Base-by-base conservation (phyloP, 352 stramenopile genomes). In the Globisporangium cystogenes region DNA sequence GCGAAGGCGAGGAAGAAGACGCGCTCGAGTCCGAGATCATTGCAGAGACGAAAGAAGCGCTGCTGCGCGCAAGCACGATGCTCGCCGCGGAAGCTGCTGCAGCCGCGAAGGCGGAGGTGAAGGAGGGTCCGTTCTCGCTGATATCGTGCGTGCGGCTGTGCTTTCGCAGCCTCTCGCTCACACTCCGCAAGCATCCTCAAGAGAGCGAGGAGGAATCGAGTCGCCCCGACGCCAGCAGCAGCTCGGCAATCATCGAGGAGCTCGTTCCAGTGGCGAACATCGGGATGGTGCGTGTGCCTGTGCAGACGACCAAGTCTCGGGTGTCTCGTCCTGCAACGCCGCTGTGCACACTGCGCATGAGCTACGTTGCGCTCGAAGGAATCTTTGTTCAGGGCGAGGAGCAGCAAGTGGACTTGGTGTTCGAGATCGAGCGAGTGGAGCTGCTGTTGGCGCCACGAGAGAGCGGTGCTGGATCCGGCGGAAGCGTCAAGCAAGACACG, bases 191-290 rank as follows among this genome's bases (percentile, higher is more conserved):
- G 27, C 78, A 89, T 53, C 58, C 72, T 47, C 53, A 57, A 20
- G 53, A 68, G 21, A 46, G 51, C 7, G 26, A 68, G 50, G 44
- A 50, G 27, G 3, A 36, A 4, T 44, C 60, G 5, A 23, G 56
- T 7, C 39, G 58, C 57, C 59, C 74, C 33, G 44, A 26, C 31
- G 7, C 59, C 7, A 44, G 67, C 11, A 26, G 39, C 40, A 24
- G 29, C 43, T 57, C 62, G 14, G 62, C 48, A 26, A 44, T 43
- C 53, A 65, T 84, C 36, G 78, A 90, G 47, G 63, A 86, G 40
- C 60, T 87, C 6, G 77, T 94, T 36, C 84, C 84, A 21, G 84
- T 94, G 26, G 84, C 84, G 48, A 92, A 93, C 57, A 56, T 94
- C 33, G 84, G 84, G 11, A 73, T 94, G 35, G 84, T 94, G 7